Conservation (phyloP, 2,329 filamentous ascomycete species). For the Colletotrichum falcatum region DNA sequence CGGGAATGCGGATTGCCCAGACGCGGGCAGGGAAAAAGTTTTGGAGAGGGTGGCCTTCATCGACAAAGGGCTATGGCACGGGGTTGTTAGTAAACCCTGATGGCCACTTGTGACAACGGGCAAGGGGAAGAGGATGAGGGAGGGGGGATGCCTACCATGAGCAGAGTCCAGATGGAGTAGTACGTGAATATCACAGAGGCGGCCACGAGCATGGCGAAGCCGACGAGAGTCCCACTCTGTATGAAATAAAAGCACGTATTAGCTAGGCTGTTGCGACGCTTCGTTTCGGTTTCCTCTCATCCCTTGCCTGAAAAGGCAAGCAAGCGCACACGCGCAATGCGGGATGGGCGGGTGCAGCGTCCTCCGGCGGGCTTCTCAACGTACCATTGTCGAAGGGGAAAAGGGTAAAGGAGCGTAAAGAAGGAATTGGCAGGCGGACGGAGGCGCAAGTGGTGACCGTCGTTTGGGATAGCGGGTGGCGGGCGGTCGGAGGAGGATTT, state of each 20-base stretch:
- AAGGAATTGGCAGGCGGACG: slow-evolving; percentile 1
- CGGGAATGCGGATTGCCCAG: slow-evolving; percentile 98
- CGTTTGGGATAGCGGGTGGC: neutral
- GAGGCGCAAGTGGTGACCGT: neutral
- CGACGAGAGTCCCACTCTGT: slow-evolving; percentile 89
- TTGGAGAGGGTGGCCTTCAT: slow-evolving; percentile 92
- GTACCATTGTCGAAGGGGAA: slow-evolving; percentile 47
- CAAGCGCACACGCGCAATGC: slow-evolving; percentile 10
- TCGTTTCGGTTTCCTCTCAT: slow-evolving; percentile 1
- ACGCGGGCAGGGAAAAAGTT: slow-evolving; percentile 96
- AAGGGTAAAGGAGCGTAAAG: slow-evolving; percentile 31
- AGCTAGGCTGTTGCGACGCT: slow-evolving; percentile 2
- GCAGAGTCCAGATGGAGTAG: slow-evolving; percentile 97
- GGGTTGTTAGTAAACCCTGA: slow-evolving; percentile 34
- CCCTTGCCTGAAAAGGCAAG: slow-evolving; percentile 29
- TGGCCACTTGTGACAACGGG: slow-evolving; percentile 1
- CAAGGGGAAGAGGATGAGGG: slow-evolving; percentile 24
- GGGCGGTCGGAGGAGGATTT: neutral
- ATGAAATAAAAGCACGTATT: slow-evolving; percentile 16
- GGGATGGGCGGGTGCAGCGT: slow-evolving; percentile 4
- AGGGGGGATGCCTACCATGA: slow-evolving; percentile 77
- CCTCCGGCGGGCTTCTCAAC: slow-evolving; percentile 14
- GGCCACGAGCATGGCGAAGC: slow-evolving; percentile 76
- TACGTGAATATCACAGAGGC: slow-evolving; percentile 77
- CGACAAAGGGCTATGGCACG: slow-evolving; percentile 86